Evolutionary conservation across 1,139 yeast genomes (phyloP).

Genomic region (Suhomyces atakaporum): DNA sequence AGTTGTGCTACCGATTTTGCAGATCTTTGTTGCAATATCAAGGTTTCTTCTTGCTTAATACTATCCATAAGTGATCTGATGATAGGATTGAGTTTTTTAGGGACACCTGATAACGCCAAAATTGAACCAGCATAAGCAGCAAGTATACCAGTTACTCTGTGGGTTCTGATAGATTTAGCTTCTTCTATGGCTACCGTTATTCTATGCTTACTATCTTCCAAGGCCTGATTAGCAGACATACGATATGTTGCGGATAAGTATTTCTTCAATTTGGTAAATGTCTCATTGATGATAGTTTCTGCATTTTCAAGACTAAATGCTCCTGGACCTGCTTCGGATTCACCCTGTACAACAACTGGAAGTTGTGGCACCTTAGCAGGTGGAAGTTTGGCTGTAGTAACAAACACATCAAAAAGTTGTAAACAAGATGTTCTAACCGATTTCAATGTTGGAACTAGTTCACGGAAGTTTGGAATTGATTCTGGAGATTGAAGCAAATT

Average conservation of each 20-base stretch:
- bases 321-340: slow-evolving; percentile 89
- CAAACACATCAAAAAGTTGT: slow-evolving; percentile 75
- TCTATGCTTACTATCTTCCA: slow-evolving; percentile 79
- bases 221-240: slow-evolving; percentile 67
- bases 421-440: slow-evolving; percentile 87
- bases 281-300: slow-evolving; percentile 63
- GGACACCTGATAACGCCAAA: slow-evolving; percentile 63
- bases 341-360: slow-evolving; percentile 92
- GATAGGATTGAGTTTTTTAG: slow-evolving; percentile 83
- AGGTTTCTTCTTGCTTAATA: slow-evolving; percentile 72
- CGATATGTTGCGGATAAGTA: slow-evolving; percentile 71
- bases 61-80: slow-evolving; percentile 94
- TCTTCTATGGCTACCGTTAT: slow-evolving; percentile 68
- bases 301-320: slow-evolving; percentile 86
- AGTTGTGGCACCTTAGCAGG: slow-evolving; percentile 78
- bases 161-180: slow-evolving; percentile 55
- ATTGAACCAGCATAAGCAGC: slow-evolving; percentile 79
- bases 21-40: slow-evolving; percentile 66
- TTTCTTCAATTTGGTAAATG: slow-evolving; percentile 65
- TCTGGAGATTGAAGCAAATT: slow-evolving; percentile 46
- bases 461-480: slow-evolving; percentile 64
- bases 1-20: slow-evolving; percentile 70
- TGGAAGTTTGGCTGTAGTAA: slow-evolving; percentile 72
- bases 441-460: slow-evolving; percentile 81
- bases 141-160: slow-evolving; percentile 63